Conservation (phyloP, 2,329 filamentous ascomycete genomes). For the Penicillium expansum region DNA sequence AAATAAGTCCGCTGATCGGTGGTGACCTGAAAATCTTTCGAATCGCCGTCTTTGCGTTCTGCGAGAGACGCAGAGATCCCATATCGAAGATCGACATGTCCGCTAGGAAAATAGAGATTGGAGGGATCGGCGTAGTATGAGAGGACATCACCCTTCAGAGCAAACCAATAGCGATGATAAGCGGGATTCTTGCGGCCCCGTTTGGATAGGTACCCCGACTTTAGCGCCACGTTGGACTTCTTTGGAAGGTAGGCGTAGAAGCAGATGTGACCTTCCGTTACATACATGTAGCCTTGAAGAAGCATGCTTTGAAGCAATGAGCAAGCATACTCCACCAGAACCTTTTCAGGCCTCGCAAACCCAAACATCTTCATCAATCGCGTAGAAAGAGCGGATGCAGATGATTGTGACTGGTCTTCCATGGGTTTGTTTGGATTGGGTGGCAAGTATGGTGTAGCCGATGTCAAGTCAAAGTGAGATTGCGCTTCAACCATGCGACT, state of each 20-base stretch:
- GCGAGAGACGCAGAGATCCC: slow-evolving; percentile 79
- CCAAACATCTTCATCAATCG: slow-evolving; percentile 81
- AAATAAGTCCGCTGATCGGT: slow-evolving; percentile 81
- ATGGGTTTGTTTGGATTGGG: slow-evolving; percentile 43
- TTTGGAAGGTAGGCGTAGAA: slow-evolving; percentile 98
- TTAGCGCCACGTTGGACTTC: slow-evolving; percentile 74
- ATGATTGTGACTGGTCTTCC: slow-evolving; percentile 47
- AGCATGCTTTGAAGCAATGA: slow-evolving; percentile 90
- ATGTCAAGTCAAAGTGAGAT: slow-evolving; percentile 53
- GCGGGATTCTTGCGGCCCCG: slow-evolving; percentile 82
- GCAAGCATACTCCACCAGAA: slow-evolving; percentile 88
- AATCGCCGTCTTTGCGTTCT: slow-evolving; percentile 65
- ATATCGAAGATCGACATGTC: slow-evolving; percentile 88
- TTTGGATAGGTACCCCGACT: slow-evolving; percentile 86
- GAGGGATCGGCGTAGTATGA: slow-evolving; percentile 83
- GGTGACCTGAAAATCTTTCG: slow-evolving; percentile 72
- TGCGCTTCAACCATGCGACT: slow-evolving; percentile 73
- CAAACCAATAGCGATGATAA: slow-evolving; percentile 90
- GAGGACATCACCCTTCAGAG: slow-evolving; percentile 84
- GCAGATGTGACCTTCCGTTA: slow-evolving; percentile 88
- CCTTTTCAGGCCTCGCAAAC: slow-evolving; percentile 76
- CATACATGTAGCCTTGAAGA: slow-evolving; percentile 92
- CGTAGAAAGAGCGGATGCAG: slow-evolving; percentile 61
- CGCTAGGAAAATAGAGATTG: slow-evolving; percentile 85
- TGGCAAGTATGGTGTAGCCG: slow-evolving; percentile 19